These are phyloP conservation scores for Alternaria ethzedia DNA, from an alignment of 2,329 filamentous ascomycete species.

Conservation along the genomic window DNA sequence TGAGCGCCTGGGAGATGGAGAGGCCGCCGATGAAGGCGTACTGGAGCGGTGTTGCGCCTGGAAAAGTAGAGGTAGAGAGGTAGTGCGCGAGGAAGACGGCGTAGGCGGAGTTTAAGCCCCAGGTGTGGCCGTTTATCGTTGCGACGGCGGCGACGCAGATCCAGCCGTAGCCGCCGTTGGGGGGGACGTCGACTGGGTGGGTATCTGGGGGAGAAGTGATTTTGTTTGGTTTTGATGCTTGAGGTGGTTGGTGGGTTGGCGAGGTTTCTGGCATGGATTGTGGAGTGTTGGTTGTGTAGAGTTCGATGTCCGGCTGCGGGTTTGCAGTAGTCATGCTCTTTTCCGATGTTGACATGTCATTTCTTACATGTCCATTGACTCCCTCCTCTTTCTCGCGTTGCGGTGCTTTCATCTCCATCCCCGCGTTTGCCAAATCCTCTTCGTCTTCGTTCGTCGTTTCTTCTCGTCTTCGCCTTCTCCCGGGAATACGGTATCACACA, in stretches of 20 bases:
- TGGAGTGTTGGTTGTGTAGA: neutral
- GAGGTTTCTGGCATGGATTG: neutral
- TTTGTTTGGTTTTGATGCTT: neutral
- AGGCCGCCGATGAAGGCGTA: conserved; percentile 81
- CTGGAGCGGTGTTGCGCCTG: conserved; percentile 67
- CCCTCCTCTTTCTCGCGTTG: conserved; percentile 7
- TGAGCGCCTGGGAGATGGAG: conserved; percentile 68
- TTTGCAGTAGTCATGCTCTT: neutral
- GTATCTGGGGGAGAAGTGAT: fast-evolving
- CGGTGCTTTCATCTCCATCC: neutral
- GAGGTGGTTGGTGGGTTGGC: neutral
- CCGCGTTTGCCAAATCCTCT: neutral
- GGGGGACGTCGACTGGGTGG: conserved; percentile 51
- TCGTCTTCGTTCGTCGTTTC: neutral
- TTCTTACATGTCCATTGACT: neutral
- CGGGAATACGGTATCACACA: neutral
- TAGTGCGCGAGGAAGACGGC: conserved; percentile 78
- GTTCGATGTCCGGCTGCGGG: neutral
- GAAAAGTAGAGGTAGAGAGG: conserved; percentile 67
- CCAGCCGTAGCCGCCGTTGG: conserved; percentile 69
- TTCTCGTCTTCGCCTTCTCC: neutral
- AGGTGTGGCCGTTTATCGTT: conserved; percentile 63
- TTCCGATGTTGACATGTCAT: neutral
- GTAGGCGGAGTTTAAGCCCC: conserved; percentile 74
- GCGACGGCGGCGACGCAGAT: conserved; percentile 54